Conservation (phyloP, 768 basidiomycete genomes). For the Suillus variegatus region DNA sequence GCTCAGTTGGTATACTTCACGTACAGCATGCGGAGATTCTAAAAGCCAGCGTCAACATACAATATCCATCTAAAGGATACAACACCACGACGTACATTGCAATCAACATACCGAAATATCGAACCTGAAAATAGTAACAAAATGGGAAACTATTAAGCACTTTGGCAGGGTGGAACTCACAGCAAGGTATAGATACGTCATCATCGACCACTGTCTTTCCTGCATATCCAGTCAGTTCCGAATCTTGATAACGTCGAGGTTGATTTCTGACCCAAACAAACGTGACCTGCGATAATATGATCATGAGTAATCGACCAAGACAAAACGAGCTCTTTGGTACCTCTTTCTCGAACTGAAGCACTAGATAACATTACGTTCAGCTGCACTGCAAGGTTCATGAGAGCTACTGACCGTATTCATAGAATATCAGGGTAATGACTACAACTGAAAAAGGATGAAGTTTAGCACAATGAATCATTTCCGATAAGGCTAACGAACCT, state of each 20-base stretch:
- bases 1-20: background rate
- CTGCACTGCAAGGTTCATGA: background rate
- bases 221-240: background rate
- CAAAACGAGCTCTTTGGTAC: background rate
- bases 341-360: background rate
- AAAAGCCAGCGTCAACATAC: background rate
- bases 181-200: background rate
- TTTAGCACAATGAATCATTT: background rate
- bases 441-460: background rate
- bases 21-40: background rate
- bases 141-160: background rate
- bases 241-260: background rate
- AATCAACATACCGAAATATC: background rate
- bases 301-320: background rate
- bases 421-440: background rate
- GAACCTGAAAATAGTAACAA: background rate
- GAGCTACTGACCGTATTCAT: background rate
- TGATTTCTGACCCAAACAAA: background rate
- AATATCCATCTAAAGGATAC: background rate
- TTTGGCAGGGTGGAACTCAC: background rate
- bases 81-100: background rate
- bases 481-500: background rate
- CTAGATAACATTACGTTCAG: background rate
- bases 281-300: background rate
- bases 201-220: background rate